These are phyloP conservation scores for Globisporangium takayamanum DNA, from an alignment of 352 stramenopile genomes.

Conservation along the genomic window DNA sequence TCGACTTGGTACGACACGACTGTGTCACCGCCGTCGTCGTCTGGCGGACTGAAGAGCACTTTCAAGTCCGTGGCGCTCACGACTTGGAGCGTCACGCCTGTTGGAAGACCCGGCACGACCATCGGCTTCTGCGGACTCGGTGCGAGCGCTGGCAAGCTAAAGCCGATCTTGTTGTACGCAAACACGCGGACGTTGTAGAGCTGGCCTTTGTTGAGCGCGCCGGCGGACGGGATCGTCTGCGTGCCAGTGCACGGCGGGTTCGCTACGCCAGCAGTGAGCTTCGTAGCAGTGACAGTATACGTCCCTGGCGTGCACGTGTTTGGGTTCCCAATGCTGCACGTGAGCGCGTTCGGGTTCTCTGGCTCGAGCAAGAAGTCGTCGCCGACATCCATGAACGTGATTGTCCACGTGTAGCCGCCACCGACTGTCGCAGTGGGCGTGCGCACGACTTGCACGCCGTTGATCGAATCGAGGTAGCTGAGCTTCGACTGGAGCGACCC, in stretches of 20 bases:
- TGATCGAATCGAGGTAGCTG: slow-evolving; percentile 35
- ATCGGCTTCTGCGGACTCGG: slow-evolving; percentile 68
- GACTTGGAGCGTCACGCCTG: slow-evolving; percentile 63
- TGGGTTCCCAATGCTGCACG: slow-evolving; percentile 10
- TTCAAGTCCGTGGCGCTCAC: slow-evolving; percentile 79
- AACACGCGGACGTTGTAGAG: slow-evolving; percentile 93
- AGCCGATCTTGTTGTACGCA: slow-evolving; percentile 94
- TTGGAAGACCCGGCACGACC: slow-evolving; percentile 64
- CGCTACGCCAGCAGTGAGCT: slow-evolving; percentile 61
- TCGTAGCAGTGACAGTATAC: slow-evolving; percentile 45
- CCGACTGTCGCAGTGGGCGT: slow-evolving; percentile 29
- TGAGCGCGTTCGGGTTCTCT: slow-evolving; percentile 20
- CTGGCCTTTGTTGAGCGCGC: slow-evolving; percentile 82
- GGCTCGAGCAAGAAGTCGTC: slow-evolving; percentile 70
- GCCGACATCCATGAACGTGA: slow-evolving; percentile 87
- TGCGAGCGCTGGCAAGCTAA: slow-evolving; percentile 57
- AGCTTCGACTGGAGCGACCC: slow-evolving; percentile 76
- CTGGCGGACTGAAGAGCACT: slow-evolving; percentile 86
- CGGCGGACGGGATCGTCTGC: slow-evolving; percentile 62
- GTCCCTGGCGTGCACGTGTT: slow-evolving; percentile 18
- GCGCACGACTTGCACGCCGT: slow-evolving; percentile 72
- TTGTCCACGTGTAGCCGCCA: slow-evolving; percentile 79
- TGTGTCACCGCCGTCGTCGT: slow-evolving; percentile 77
- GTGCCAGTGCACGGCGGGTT: slow-evolving; percentile 74
- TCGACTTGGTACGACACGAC: slow-evolving; percentile 91